Evolutionary conservation across 164 flowering plant genomes (phyloP).

Genomic region (Vitis labrusca): DNA sequence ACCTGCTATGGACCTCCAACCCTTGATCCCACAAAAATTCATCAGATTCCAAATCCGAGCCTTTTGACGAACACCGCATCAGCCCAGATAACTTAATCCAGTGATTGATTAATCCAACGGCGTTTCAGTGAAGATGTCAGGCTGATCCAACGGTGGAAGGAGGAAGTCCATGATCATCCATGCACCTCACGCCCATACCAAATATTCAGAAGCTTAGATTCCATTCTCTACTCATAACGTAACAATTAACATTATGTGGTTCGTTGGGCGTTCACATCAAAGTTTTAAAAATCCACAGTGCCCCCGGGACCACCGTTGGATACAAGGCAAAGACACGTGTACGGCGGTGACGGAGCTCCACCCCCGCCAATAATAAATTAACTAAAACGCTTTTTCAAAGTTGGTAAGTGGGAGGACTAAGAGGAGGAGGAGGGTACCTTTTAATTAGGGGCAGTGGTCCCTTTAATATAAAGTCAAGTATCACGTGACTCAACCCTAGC

Average conservation of each 20-base stretch:
- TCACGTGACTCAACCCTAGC: slow-evolving; percentile 10
- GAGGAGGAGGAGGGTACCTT: too few species aligned
- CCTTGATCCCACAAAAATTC: neutral
- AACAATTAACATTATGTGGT: neutral
- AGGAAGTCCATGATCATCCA: neutral
- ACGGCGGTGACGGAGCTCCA: neutral
- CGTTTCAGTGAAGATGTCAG: too few species aligned
- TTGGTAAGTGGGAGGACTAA: neutral
- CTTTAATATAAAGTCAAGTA: neutral
- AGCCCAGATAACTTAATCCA: too few species aligned
- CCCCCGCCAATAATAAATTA: too few species aligned
- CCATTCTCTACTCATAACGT: neutral
- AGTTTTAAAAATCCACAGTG: neutral
- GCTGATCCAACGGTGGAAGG: neutral
- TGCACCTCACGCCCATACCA: neutral
- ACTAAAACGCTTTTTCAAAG: neutral
- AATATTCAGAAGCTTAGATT: neutral
- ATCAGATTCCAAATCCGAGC: neutral
- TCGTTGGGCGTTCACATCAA: slow-evolving; percentile 23
- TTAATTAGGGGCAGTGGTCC: slow-evolving; percentile 8
- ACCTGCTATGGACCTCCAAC: neutral
- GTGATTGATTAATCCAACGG: too few species aligned
- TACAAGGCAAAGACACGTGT: slow-evolving; percentile 1
- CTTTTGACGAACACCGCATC: too few species aligned
- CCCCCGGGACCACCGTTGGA: neutral